Evolutionary conservation across 345 rosid genomes (phyloP).

Genomic region (Heritiera littoralis): DNA sequence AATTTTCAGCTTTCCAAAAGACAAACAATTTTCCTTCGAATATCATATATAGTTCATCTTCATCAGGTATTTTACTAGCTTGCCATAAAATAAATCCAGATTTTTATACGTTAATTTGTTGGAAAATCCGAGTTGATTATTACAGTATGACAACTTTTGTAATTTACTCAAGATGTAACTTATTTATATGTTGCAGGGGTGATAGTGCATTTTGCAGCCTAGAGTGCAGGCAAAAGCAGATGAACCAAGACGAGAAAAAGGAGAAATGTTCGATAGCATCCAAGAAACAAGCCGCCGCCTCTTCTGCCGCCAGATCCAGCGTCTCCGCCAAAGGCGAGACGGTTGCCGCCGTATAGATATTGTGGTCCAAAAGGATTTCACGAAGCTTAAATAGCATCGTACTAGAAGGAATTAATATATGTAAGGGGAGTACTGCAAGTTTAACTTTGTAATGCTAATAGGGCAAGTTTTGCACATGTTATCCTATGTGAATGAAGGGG

Average conservation of each 20-base stretch:
- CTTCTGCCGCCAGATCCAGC: slow-evolving; percentile 28
- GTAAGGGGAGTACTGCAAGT: not conserved
- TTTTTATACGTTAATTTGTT: not conserved
- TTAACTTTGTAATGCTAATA: slow-evolving; percentile 14
- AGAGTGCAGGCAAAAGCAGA: slow-evolving; percentile 86
- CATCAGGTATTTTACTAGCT: not conserved
- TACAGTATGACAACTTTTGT: no score
- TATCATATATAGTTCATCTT: not conserved
- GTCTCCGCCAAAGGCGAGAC: slow-evolving; percentile 51
- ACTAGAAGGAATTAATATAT: not conserved
- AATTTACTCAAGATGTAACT: not conserved
- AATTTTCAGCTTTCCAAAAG: not conserved
- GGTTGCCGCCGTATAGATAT: slow-evolving; percentile 44
- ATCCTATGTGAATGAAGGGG: slow-evolving; percentile 27
- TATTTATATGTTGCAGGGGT: slow-evolving; percentile 49
- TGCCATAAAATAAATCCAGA: not conserved
- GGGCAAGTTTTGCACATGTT: slow-evolving; percentile 35
- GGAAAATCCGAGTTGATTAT: no score
- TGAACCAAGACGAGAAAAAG: slow-evolving; percentile 75
- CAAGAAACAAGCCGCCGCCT: slow-evolving; percentile 44
- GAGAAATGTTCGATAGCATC: slow-evolving; percentile 55
- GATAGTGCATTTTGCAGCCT: slow-evolving; percentile 87
- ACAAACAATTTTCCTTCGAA: not conserved
- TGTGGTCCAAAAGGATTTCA: not conserved
- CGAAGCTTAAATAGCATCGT: not conserved